Conservation (phyloP, 1,284 basidiomycete genomes). For the Sporisorium iseilematis-ciliati region DNA sequence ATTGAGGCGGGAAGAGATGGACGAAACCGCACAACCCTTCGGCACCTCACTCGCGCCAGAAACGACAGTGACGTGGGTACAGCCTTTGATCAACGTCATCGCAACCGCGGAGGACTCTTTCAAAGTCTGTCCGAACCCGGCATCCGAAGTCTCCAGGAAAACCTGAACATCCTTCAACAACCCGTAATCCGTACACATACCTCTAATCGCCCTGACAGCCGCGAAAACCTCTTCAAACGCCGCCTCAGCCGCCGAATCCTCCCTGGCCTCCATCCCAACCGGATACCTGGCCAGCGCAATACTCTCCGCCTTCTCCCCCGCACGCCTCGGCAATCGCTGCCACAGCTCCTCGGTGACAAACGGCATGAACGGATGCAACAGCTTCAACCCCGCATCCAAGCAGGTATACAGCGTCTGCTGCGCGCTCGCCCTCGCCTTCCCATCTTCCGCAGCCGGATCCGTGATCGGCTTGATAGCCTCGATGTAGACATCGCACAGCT, state of each 20-base stretch:
- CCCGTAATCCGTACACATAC: conserved; percentile 90
- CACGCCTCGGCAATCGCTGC: conserved; percentile 90
- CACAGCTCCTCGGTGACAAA: conserved; percentile 98
- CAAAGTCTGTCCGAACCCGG: conserved; percentile 72
- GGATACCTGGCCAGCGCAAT: conserved; percentile 93
- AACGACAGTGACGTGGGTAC: conserved; percentile 79
- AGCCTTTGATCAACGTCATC: conserved; percentile 87
- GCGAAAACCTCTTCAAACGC: conserved; percentile 87
- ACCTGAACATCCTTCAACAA: conserved; percentile 90
- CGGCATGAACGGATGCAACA: conserved; percentile 99
- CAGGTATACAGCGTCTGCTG: conserved; percentile 97
- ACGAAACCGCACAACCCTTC: conserved; percentile 86
- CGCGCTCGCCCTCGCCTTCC: conserved; percentile 81
- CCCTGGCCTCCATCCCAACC: conserved; percentile 70
- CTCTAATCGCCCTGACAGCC: conserved; percentile 83
- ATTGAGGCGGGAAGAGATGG: conserved; percentile 56
- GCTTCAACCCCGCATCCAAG: conserved; percentile 86
- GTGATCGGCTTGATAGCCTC: conserved; percentile 91
- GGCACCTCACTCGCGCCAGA: conserved; percentile 77
- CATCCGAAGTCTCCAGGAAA: conserved; percentile 80
- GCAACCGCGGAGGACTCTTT: conserved; percentile 81
- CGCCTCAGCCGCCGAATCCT: conserved; percentile 36
- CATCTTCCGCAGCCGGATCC: conserved; percentile 75
- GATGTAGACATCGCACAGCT: conserved; percentile 98
- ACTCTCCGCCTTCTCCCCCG: conserved; percentile 80